Evolutionary conservation across 139 green algal genomes (phyloP).

Genomic region (Chloropicon primus): DNA sequence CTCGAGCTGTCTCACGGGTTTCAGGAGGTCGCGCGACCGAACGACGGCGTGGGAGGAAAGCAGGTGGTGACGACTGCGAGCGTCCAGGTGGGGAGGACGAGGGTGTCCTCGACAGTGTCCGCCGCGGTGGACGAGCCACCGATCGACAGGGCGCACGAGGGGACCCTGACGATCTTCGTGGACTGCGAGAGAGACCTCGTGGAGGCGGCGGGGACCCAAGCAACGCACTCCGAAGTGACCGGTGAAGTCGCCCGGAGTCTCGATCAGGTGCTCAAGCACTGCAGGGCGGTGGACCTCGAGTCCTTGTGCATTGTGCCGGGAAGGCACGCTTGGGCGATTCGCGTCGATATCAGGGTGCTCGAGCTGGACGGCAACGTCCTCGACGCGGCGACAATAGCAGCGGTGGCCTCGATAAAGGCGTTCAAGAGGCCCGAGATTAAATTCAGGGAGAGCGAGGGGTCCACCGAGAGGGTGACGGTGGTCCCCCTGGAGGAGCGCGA

Average conservation of each 20-base stretch:
- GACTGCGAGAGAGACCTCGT: not conserved
- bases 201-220: not conserved
- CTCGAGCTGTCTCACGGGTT: not conserved
- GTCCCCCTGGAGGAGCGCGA: not conserved
- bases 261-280: not conserved
- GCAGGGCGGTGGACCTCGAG: conserved; percentile 36
- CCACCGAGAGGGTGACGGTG: not conserved
- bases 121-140: not conserved
- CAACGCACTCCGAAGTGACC: not conserved
- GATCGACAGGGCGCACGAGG: not conserved
- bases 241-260: not conserved
- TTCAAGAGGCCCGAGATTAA: not conserved
- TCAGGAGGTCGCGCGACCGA: not conserved
- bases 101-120: not conserved
- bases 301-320: conserved; percentile 52
- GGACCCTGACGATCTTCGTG: not conserved
- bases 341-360: conserved; percentile 68
- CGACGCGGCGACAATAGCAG: conserved; percentile 55
- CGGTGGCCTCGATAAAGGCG: conserved; percentile 14
- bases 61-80: not conserved
- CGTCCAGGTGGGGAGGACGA: not conserved
- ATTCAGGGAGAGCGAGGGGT: not conserved
- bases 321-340: conserved; percentile 67
- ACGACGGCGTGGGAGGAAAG: not conserved
- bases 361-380: conserved; percentile 65